Evolutionary conservation across 345 rosid genomes (phyloP).

Genomic region (Eucalyptus guilfoylei): DNA sequence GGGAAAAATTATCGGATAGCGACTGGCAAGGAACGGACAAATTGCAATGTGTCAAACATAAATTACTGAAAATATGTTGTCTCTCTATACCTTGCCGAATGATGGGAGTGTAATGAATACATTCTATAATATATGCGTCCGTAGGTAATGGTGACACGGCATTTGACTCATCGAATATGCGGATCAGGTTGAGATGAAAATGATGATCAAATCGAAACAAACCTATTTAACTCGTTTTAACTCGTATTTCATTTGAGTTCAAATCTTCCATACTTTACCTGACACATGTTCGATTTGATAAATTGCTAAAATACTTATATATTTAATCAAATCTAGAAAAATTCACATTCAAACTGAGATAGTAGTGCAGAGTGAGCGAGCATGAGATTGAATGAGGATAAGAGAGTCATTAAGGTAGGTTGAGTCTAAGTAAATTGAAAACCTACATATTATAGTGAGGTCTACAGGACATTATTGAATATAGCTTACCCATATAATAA

Average conservation of each 20-base stretch:
- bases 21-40: background rate
- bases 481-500: accelerated
- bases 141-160: background rate
- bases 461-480: too few species aligned
- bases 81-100: background rate
- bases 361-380: accelerated
- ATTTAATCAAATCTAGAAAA: accelerated
- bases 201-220: accelerated
- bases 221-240: accelerated
- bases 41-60: background rate
- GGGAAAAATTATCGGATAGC: background rate
- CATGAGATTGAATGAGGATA: too few species aligned
- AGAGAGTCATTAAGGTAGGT: too few species aligned
- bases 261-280: accelerated
- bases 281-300: accelerated
- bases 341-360: accelerated
- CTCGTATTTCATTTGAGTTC: accelerated
- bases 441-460: too few species aligned
- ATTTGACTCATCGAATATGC: background rate
- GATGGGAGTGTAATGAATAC: background rate
- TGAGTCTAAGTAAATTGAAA: too few species aligned
- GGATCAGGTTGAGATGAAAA: too few species aligned
- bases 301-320: accelerated
- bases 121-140: too few species aligned
- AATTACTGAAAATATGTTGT: background rate